phyloP scores from a whole-genome alignment of 495 filamentous ascomycete species.

The Staphylotrichum longicolle region DNA sequence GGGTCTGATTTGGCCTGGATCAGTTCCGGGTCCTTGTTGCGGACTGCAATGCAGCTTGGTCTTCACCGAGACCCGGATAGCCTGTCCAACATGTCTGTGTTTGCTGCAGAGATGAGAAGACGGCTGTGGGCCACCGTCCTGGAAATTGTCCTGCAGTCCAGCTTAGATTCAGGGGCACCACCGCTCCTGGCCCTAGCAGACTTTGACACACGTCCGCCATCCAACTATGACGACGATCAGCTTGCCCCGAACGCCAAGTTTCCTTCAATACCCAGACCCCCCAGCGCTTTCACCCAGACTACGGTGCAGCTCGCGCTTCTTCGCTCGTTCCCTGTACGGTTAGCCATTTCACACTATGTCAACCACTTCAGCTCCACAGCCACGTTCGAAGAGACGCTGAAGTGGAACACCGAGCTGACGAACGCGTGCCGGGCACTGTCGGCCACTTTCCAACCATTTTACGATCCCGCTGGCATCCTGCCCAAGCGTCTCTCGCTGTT shows the following conservation, averaged over 20 bases:
- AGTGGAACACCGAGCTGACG: conserved; percentile 39
- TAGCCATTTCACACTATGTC: conserved; percentile 39
- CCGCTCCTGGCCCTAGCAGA: conserved; percentile 54
- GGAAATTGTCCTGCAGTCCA: conserved; percentile 59
- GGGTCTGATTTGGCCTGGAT: conserved; percentile 60
- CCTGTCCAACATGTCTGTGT: conserved; percentile 41
- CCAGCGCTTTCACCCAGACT: conserved; percentile 39
- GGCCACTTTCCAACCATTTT: conserved; percentile 32
- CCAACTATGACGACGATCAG: conserved; percentile 53
- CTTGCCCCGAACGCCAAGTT: conserved; percentile 32
- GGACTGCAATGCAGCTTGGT: conserved; percentile 60
- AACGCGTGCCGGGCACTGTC: conserved; percentile 35
- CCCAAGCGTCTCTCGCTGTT: conserved; percentile 38
- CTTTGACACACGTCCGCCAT: conserved; percentile 55
- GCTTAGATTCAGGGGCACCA: conserved; percentile 58
- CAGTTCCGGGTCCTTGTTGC: conserved; percentile 54
- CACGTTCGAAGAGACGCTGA: conserved; percentile 40
- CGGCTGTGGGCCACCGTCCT: conserved; percentile 67
- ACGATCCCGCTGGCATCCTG: conserved; percentile 36
- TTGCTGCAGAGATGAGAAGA: conserved; percentile 63
- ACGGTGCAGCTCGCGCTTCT: conserved; percentile 40
- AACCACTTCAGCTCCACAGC: conserved; percentile 34
- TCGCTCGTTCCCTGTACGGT: conserved; percentile 36
- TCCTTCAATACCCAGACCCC: conserved; percentile 20
- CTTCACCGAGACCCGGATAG: conserved; percentile 57